A percentile compares a stretch with the other conserved stretches of the same genome.
Conservation (phyloP, 208 protist species). For the Acanthamoeba healyi region DNA sequence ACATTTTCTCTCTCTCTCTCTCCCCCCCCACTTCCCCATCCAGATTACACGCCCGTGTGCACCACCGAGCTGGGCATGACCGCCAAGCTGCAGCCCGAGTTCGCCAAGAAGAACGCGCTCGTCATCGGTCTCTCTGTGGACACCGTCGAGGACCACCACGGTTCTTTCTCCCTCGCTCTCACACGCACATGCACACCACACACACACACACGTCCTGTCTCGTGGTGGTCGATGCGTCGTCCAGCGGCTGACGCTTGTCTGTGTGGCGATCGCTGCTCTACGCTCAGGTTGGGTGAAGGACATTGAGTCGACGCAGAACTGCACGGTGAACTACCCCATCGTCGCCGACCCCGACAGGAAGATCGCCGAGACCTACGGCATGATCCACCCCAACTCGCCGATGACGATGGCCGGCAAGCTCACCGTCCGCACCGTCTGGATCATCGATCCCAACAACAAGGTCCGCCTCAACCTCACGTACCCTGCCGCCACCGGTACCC, state of each 20-base stretch:
- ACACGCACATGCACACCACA: neutral
- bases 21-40: neutral
- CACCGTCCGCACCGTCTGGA: slow-evolving; percentile 86
- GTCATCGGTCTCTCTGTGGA: slow-evolving; percentile 83
- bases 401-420: slow-evolving; percentile 77
- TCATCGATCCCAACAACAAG: slow-evolving; percentile 86
- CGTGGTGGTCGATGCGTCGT: no score
- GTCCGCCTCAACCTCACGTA: slow-evolving; percentile 86
- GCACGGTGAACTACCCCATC: slow-evolving; percentile 85
- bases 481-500: slow-evolving; percentile 75
- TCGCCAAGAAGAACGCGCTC: slow-evolving; percentile 80
- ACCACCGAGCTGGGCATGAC: slow-evolving; percentile 87
- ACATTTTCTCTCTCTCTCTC: neutral
- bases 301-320: slow-evolving; percentile 76
- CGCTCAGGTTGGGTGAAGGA: slow-evolving; percentile 82
- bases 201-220: neutral
- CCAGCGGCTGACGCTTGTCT: no score
- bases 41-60: slow-evolving; percentile 87
- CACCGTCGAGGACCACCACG: slow-evolving; percentile 77
- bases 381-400: slow-evolving; percentile 84
- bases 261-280: no score
- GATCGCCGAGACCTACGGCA: slow-evolving; percentile 81
- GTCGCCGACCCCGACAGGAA: slow-evolving; percentile 83
- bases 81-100: slow-evolving; percentile 84
- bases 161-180: neutral